Conservation (phyloP, 352 stramenopile genomes). For the Globisporangium iwayamae region DNA sequence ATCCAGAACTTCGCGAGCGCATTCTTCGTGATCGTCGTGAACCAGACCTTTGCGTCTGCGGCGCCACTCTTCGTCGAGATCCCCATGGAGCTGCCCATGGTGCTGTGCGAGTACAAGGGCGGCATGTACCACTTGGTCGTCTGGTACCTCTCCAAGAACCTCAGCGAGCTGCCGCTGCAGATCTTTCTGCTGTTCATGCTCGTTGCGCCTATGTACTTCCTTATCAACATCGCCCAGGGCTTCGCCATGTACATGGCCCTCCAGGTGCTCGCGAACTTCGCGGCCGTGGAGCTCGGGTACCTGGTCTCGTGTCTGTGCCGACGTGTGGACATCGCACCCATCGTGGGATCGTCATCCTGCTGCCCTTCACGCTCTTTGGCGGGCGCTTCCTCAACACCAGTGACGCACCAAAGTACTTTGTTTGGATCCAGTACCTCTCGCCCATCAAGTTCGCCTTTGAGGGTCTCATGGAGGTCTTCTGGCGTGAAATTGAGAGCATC, state of each 20-base stretch:
- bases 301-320: slow-evolving; percentile 33
- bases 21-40: slow-evolving; percentile 43
- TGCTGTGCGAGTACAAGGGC: slow-evolving; percentile 39
- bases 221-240: slow-evolving; percentile 36
- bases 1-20: slow-evolving; percentile 43
- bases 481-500: slow-evolving; percentile 30
- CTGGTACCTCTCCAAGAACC: slow-evolving; percentile 49
- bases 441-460: slow-evolving; percentile 55
- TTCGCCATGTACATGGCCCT: slow-evolving; percentile 33
- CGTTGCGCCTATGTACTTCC: slow-evolving; percentile 37
- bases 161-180: slow-evolving; percentile 47
- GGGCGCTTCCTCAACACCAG: slow-evolving; percentile 43
- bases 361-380: slow-evolving; percentile 48
- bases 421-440: slow-evolving; percentile 59
- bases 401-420: slow-evolving; percentile 36
- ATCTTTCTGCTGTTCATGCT: slow-evolving; percentile 37
- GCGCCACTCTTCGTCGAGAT: slow-evolving; percentile 22
- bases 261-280: slow-evolving; percentile 30
- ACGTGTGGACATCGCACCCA: slow-evolving; percentile 31
- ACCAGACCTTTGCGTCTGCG: slow-evolving; percentile 31
- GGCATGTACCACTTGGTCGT: slow-evolving; percentile 34
- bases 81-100: slow-evolving; percentile 24
- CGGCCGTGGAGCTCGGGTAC: slow-evolving; percentile 32
- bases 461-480: slow-evolving; percentile 43
- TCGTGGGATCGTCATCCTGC: slow-evolving; percentile 39